A percentile compares a stretch with the other conserved stretches of the same genome.
Evolutionary conservation across 371 early-diverging fungal species (phyloP).

Genomic region (Rhizopus delemar): DNA sequence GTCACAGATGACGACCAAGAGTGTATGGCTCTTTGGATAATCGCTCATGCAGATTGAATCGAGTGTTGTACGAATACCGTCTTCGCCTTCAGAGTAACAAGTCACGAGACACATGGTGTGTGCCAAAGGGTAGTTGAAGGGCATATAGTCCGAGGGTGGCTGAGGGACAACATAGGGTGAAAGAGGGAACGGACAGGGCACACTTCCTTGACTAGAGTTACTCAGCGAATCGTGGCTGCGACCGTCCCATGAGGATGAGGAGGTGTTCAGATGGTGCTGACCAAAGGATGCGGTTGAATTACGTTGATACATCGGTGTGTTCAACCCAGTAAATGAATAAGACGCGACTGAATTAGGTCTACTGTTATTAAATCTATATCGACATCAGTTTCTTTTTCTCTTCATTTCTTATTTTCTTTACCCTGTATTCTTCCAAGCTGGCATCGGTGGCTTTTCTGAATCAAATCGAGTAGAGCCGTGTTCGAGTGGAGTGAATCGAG

Average conservation of each 20-base stretch:
- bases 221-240: slow-evolving; percentile 17
- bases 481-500: slow-evolving; percentile 48
- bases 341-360: slow-evolving; percentile 15
- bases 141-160: slow-evolving; percentile 58
- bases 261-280: slow-evolving; percentile 7
- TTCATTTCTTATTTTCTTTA: slow-evolving; percentile 3
- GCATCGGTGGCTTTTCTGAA: slow-evolving; percentile 32
- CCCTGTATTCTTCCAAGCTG: slow-evolving; percentile 38
- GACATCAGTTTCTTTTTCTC: background rate
- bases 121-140: slow-evolving; percentile 69
- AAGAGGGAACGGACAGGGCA: slow-evolving; percentile 41
- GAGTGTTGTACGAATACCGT: slow-evolving; percentile 89
- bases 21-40: slow-evolving; percentile 85
- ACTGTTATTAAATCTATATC: slow-evolving; percentile 6
- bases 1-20: slow-evolving; percentile 90
- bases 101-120: slow-evolving; percentile 81
- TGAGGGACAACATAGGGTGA: slow-evolving; percentile 43
- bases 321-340: slow-evolving; percentile 9
- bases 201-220: slow-evolving; percentile 5
- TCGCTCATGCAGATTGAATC: slow-evolving; percentile 93
- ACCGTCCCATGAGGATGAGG: slow-evolving; percentile 25
- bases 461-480: slow-evolving; percentile 46
- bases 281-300: slow-evolving; percentile 16
- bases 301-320: slow-evolving; percentile 8
- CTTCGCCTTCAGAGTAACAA: slow-evolving; percentile 91